Evolutionary conservation across 2,329 filamentous ascomycete genomes (phyloP), one percentile per base, ranked within the genome.

Genomic region (Alternaria brassicae): DNA sequence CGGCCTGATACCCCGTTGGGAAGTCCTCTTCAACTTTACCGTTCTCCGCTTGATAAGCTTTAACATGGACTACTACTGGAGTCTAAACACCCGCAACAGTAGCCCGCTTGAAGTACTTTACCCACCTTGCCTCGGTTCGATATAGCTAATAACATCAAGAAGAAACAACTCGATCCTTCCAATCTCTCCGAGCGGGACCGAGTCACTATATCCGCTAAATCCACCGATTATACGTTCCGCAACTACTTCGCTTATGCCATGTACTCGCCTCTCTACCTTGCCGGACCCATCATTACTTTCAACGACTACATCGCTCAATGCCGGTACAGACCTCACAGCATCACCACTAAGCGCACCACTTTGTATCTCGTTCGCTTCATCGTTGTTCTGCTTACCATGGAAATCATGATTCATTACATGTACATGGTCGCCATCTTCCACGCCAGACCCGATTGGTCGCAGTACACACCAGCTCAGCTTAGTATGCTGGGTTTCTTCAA

Each of bases 1-100:
- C 7, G 95, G 95, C 0, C 81, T 99, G n/a, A 88, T 96, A 74
- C 84, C 89, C 0, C 86, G 94, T 59, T 99, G 95, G 95, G 92
- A 98, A 76, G 89, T 99, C n/a, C 84, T 97, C 5, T 99, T 99
- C 84, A 99, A 99, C 73, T 88, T 99, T 62, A 97, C 94, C 3
- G 89, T 98, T 25, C 81, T 99, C 56, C 89, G 95, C 5, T 83
- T 98, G 47, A 93, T 99, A 70, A 97, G 94, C 76, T 99, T 97
- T 84, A 98, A 98, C 77, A 79, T 99, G 74, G 95, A 99, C 79
- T 93, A 96, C 76, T 94, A 96, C 77, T 99, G 95, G 94, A 95
- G 91, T 70, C 78, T 91, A 3, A 88, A 91, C 64, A 84, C 86
- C 58, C 81, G 82, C 23, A 80, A 85, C 27, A 62, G 60, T 28